Evolutionary conservation across 345 rosid genomes (phyloP), one percentile per base, ranked within the genome.

Genomic region (Turritis glabra): DNA sequence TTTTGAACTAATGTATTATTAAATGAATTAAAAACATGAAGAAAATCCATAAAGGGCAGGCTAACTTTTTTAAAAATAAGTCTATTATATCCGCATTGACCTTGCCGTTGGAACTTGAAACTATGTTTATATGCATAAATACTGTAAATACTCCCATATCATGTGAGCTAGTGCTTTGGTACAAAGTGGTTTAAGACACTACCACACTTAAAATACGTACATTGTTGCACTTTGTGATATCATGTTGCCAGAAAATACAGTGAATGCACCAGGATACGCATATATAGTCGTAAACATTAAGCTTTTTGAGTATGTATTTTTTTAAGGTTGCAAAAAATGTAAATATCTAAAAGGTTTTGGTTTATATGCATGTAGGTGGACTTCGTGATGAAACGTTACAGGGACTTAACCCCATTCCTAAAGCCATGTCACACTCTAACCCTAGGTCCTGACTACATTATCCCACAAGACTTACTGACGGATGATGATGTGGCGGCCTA

Each of bases 371-470:
- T 75, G 56, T 60, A 87, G 99, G 99, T 96, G 88, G 98, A 96
- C 38, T 96, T 86, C 77, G 84, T 92, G 77, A 74, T 94, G 82
- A 92, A 88, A 77, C 90, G 92, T 72, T 85, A 80, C 81, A 84
- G 79, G 68, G 91, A 89, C 80, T 79, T 95, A 5, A 77, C 87
- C 2, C 89, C 88, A 74, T 90, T 78, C 74, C 59, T 94, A 19
- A 86, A 80, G 82, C 83, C 41, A 65, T 92, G 99, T 81, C 87
- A 77, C 33, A 71, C 89, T 3, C 81, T 96, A 48, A 86, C 88
- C 27, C 91, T 96, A 17, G 80, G 99, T 53, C 96, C 97, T 1
- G 99, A 92, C 82, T 90, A 84, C 85, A 75, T 90, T 66, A 85
- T 89, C 59, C 99, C 97, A 1, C 96, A 88, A 82, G 98, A 92